Percentiles rank a stretch among this genome's conserved stretches.
Evolutionary conservation across 768 basidiomycete species (phyloP).

Genomic region (Amanita subjunquillea): DNA sequence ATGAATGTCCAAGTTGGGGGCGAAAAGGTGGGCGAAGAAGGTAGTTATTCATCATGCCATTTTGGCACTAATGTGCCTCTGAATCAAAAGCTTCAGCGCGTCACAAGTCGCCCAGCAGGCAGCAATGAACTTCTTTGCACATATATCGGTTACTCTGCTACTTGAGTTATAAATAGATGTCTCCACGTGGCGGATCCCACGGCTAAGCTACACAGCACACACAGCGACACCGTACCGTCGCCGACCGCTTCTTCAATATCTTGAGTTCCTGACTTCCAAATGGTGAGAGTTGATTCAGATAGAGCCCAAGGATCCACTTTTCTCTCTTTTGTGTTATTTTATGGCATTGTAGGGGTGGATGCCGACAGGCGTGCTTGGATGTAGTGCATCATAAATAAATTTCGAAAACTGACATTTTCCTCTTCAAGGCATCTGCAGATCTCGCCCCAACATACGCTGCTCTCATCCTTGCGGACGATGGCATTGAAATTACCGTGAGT

Average conservation of each 20-base stretch:
- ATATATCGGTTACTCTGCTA: no score
- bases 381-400: slow-evolving; percentile 2
- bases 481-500: slow-evolving; percentile 93
- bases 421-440: slow-evolving; percentile 45
- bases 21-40: no score
- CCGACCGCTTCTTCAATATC: slow-evolving; percentile 11
- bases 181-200: neutral
- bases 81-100: no score
- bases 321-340: slow-evolving; percentile 9
- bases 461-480: slow-evolving; percentile 97
- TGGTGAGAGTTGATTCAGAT: slow-evolving; percentile 15
- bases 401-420: neutral
- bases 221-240: slow-evolving; percentile 8
- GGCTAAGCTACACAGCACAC: neutral
- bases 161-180: neutral
- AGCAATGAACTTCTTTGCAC: no score
- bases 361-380: slow-evolving; percentile 12
- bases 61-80: no score
- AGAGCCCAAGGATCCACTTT: neutral
- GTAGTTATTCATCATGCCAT: no score
- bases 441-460: slow-evolving; percentile 95
- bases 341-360: slow-evolving; percentile 16
- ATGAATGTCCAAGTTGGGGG: no score
- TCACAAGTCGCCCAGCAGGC: no score
- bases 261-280: slow-evolving; percentile 12